Evolutionary conservation across 1,284 basidiomycete genomes (phyloP).

Genomic region (Exobasidium cylindrosporum): DNA sequence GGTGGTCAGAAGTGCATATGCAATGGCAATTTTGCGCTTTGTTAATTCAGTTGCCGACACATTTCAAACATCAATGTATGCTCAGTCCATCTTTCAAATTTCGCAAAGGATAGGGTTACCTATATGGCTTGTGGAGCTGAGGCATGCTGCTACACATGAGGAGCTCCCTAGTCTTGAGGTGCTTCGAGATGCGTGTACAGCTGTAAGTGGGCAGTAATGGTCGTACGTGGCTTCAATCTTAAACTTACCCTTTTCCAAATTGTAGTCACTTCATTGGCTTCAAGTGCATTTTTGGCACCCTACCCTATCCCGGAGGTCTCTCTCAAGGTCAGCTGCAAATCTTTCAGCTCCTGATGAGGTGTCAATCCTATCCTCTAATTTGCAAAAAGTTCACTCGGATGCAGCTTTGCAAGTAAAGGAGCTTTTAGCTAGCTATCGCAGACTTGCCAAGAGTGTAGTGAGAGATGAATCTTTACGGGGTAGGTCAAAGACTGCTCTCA

Average conservation of each 20-base stretch:
- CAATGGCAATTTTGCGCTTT: slow-evolving; percentile 58
- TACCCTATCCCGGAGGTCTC: slow-evolving; percentile 10
- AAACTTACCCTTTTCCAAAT: not conserved
- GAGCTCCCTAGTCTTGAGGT: slow-evolving; percentile 82
- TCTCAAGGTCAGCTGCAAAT: not conserved
- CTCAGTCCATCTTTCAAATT: slow-evolving; percentile 83
- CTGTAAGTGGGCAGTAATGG: slow-evolving; percentile 21
- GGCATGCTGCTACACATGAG: slow-evolving; percentile 94
- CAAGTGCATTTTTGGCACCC: slow-evolving; percentile 39
- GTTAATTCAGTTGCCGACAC: slow-evolving; percentile 85
- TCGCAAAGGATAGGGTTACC: slow-evolving; percentile 83
- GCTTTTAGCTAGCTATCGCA: slow-evolving; percentile 24
- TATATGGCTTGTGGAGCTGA: slow-evolving; percentile 83
- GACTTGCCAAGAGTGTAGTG: slow-evolving; percentile 29
- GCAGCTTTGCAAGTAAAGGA: slow-evolving; percentile 9
- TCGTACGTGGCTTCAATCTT: slow-evolving; percentile 1
- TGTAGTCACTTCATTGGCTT: slow-evolving; percentile 39
- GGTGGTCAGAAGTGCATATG: slow-evolving; percentile 33
- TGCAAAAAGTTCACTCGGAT: not conserved
- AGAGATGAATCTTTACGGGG: slow-evolving; percentile 36
- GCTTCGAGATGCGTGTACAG: slow-evolving; percentile 69
- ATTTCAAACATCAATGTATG: slow-evolving; percentile 72
- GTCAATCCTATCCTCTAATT: not conserved
- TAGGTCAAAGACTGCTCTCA: not conserved
- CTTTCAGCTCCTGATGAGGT: not conserved